Evolutionary conservation across 2,329 filamentous ascomycete genomes (phyloP).

Genomic region (Paraphaeosphaeria sporulosa): DNA sequence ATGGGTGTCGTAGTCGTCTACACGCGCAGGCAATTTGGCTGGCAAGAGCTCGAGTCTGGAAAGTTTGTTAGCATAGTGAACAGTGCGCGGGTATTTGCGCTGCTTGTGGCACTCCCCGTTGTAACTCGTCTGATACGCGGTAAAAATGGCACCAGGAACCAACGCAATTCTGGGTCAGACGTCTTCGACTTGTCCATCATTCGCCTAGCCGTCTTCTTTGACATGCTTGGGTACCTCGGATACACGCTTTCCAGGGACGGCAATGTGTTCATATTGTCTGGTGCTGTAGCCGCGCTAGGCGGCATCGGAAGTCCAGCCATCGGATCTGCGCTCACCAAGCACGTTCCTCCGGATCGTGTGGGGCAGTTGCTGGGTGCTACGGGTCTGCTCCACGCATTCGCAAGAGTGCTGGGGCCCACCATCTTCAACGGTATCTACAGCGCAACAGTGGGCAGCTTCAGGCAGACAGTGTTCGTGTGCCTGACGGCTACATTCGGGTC

Average conservation of each 20-base stretch:
- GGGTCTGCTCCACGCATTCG: constrained; percentile 83
- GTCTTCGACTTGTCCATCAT: constrained; percentile 79
- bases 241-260: constrained; percentile 72
- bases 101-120: constrained; percentile 77
- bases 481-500: constrained; percentile 71
- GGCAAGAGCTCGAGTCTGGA: constrained; percentile 82
- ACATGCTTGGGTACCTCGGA: constrained; percentile 77
- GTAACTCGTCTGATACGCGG: constrained; percentile 78
- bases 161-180: constrained; percentile 70
- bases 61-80: constrained; percentile 84
- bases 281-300: constrained; percentile 77
- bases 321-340: constrained; percentile 86
- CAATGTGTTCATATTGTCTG: constrained; percentile 73
- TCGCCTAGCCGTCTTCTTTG: constrained; percentile 76
- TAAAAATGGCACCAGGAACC: constrained; percentile 50
- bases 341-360: constrained; percentile 81
- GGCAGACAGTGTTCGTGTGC: constrained; percentile 84
- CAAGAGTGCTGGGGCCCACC: constrained; percentile 79
- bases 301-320: constrained; percentile 86
- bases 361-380: constrained; percentile 89
- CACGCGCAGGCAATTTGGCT: constrained; percentile 78
- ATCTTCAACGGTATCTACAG: constrained; percentile 89
- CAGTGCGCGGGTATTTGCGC: constrained; percentile 74
- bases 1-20: constrained; percentile 87
- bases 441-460: constrained; percentile 76